These are phyloP conservation scores for Syzygium malaccense DNA, from an alignment of 441 rosid species.

Conservation along the genomic window DNA sequence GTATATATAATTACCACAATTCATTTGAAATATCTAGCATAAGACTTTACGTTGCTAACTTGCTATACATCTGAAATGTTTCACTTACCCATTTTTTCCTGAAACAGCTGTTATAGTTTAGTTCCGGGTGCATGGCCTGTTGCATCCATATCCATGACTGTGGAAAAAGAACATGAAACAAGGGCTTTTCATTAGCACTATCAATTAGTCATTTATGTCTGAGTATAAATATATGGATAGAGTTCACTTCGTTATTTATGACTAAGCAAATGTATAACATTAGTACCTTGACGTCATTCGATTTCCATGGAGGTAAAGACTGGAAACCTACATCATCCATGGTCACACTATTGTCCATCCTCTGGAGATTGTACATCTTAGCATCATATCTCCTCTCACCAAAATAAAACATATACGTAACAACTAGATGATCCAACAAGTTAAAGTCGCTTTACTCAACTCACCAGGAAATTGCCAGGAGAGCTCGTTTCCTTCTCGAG, in stretches of 20 bases:
- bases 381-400: neutral
- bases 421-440: neutral
- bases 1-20: neutral
- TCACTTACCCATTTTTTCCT: conserved; percentile 64
- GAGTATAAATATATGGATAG: neutral
- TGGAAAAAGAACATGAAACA: neutral
- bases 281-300: conserved; percentile 72
- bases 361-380: conserved; percentile 13
- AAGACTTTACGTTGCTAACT: neutral
- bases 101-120: conserved; percentile 73
- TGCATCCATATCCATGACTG: conserved; percentile 99
- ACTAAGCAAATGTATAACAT: neutral
- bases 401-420: neutral
- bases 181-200: neutral
- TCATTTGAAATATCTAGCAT: neutral
- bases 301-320: conserved; percentile 75
- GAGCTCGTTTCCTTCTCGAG: conserved; percentile 25
- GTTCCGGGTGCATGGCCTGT: conserved; percentile 95
- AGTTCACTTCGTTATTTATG: neutral
- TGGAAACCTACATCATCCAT: conserved; percentile 60
- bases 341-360: conserved; percentile 42
- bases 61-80: neutral
- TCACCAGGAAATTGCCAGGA: conserved; percentile 36
- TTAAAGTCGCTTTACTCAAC: conserved; percentile 2
- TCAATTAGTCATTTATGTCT: neutral